These are phyloP conservation scores for Ceratobasidium sp. DNA, from an alignment of 1,284 basidiomycete species.

Conservation along the genomic window DNA sequence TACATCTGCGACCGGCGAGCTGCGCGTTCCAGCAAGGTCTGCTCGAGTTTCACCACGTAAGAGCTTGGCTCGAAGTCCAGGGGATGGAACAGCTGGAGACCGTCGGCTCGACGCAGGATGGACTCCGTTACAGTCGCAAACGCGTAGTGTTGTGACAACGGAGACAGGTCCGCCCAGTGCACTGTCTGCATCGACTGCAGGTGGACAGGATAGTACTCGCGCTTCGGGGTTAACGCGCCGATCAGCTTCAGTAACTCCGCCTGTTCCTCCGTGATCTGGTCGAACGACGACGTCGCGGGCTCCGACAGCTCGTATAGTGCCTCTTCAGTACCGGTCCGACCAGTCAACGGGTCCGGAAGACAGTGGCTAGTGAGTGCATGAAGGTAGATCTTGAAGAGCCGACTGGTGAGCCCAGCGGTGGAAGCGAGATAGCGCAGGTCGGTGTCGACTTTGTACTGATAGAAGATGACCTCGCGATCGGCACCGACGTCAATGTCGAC, in stretches of 20 bases:
- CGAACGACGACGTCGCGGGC: conserved; percentile 60
- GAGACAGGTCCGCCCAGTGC: conserved; percentile 56
- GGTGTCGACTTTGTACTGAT: conserved; percentile 59
- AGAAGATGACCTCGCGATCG: conserved; percentile 20
- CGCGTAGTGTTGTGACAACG: conserved; percentile 56
- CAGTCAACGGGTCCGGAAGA: conserved; percentile 63
- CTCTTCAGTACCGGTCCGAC: conserved; percentile 63
- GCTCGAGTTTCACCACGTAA: neutral
- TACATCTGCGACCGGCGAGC: neutral
- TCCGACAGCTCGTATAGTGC: conserved; percentile 61
- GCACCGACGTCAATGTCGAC: conserved; percentile 21
- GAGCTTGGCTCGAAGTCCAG: neutral
- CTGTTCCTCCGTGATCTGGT: conserved; percentile 56
- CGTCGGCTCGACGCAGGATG: conserved; percentile 12
- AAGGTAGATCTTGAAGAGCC: conserved; percentile 61
- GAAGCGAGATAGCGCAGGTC: conserved; percentile 59
- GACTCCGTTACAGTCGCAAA: conserved; percentile 49
- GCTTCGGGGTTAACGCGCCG: conserved; percentile 56
- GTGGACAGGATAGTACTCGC: conserved; percentile 60
- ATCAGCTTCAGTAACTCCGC: conserved; percentile 58
- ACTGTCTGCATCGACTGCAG: conserved; percentile 60
- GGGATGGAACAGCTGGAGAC: conserved; percentile 4
- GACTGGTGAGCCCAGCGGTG: conserved; percentile 55
- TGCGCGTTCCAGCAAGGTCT: neutral
- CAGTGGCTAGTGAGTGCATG: conserved; percentile 63